Evolutionary conservation across 495 filamentous ascomycete species (phyloP).

Genomic region (Achaetomiella virescens): DNA sequence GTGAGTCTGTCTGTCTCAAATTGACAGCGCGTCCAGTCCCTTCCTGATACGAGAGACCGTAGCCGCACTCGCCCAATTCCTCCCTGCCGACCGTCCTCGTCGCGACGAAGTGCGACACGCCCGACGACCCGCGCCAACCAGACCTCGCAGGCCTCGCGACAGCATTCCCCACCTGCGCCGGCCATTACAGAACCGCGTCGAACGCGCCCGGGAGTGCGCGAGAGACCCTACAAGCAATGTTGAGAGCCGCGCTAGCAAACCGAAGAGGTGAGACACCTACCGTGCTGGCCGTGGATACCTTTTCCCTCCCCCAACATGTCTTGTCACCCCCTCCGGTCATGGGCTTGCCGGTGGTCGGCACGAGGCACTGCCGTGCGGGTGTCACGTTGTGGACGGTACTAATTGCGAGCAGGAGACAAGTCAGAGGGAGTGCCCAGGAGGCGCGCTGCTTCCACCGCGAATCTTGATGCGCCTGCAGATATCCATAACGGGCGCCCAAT

Average conservation of each 20-base stretch:
- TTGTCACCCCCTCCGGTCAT: not conserved
- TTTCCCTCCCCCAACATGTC: not conserved
- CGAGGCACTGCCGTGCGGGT: not conserved
- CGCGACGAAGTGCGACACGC: slow-evolving; percentile 77
- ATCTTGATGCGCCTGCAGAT: slow-evolving; percentile 46
- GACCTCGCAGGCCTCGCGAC: slow-evolving; percentile 55
- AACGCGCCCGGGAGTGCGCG: slow-evolving; percentile 67
- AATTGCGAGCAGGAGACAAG: slow-evolving; percentile 21
- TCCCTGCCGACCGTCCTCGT: slow-evolving; percentile 69
- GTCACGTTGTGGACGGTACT: slow-evolving; percentile 10
- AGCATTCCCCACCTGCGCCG: slow-evolving; percentile 55
- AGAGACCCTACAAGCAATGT: slow-evolving; percentile 69
- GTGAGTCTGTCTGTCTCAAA: slow-evolving; percentile 48
- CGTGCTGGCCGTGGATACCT: not conserved
- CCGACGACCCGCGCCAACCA: slow-evolving; percentile 51
- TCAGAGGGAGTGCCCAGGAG: slow-evolving; percentile 27
- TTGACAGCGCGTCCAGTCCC: not conserved
- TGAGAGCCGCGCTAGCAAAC: slow-evolving; percentile 59
- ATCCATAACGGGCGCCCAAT: slow-evolving; percentile 38
- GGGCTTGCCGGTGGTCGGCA: not conserved
- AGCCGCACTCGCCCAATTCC: slow-evolving; percentile 65
- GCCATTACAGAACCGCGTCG: slow-evolving; percentile 65
- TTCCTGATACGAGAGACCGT: slow-evolving; percentile 19
- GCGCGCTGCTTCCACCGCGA: slow-evolving; percentile 46
- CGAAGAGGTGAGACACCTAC: slow-evolving; percentile 57